These are phyloP conservation scores for Stephania japonica DNA, from an alignment of 164 flowering plant genomes.

Conservation along the genomic window DNA sequence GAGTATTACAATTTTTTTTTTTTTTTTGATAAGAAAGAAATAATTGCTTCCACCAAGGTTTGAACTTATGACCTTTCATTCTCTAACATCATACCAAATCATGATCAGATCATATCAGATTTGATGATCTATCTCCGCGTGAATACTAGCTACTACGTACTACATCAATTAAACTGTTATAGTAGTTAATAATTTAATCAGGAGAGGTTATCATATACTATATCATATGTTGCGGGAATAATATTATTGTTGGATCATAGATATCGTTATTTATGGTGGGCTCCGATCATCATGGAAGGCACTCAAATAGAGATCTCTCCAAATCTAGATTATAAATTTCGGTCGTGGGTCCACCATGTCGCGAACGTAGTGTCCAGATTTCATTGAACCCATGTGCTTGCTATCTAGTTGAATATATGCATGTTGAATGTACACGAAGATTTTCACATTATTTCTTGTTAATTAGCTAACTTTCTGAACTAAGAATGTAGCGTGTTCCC, in stretches of 20 bases:
- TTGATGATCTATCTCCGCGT: too few relatives aligned
- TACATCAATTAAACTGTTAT: background rate
- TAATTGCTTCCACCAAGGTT: too few relatives aligned
- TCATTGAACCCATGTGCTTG: background rate
- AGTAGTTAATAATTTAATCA: background rate
- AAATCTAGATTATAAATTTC: background rate
- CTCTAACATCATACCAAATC: too few relatives aligned
- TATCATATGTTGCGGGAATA: background rate
- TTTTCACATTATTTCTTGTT: background rate
- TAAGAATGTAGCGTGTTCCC: background rate
- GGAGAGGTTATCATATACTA: too few relatives aligned
- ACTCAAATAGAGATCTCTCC: conserved; percentile 2
- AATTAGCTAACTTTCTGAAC: background rate
- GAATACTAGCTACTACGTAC: too few relatives aligned
- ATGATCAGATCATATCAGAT: too few relatives aligned
- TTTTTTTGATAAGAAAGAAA: too few relatives aligned
- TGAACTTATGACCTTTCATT: too few relatives aligned
- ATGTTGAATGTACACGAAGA: background rate
- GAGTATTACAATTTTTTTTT: too few relatives aligned
- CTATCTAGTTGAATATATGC: background rate
- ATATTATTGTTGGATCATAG: background rate
- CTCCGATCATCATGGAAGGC: background rate
- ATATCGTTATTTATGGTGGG: background rate
- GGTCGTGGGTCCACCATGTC: background rate
- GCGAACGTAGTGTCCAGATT: background rate